phyloP scores from a whole-genome alignment of 139 green algal species.

The Tetraselmis striata region DNA sequence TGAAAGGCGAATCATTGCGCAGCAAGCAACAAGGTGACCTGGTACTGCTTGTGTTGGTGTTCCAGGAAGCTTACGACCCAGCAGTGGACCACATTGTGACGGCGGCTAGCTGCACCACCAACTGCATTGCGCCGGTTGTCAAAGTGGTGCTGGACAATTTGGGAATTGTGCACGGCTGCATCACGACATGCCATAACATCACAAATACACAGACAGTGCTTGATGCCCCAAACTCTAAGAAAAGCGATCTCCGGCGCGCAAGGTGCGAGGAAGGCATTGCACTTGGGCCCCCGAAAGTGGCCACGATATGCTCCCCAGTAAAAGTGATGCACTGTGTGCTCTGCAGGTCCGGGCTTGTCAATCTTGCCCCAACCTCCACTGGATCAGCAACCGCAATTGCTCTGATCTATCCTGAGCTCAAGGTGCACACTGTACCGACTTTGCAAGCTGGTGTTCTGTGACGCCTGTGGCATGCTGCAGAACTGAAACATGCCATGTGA shows the following conservation, averaged over 20 bases:
- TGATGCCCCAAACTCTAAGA: slow-evolving; percentile 79
- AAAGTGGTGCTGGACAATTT: slow-evolving; percentile 75
- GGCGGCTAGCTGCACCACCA: slow-evolving; percentile 83
- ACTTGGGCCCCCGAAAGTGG: too few relatives aligned
- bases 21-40: too few relatives aligned
- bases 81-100: slow-evolving; percentile 70
- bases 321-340: too few relatives aligned
- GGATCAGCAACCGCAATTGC: slow-evolving; percentile 78
- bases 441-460: too few relatives aligned
- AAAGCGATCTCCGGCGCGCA: slow-evolving; percentile 68
- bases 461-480: too few relatives aligned
- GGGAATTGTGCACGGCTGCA: slow-evolving; percentile 72
- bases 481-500: too few relatives aligned
- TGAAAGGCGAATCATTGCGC: slow-evolving; percentile 1
- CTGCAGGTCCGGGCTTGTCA: slow-evolving; percentile 61
- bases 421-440: too few relatives aligned
- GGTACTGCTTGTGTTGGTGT: too few relatives aligned
- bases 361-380: slow-evolving; percentile 78
- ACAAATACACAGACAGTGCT: slow-evolving; percentile 75
- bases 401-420: slow-evolving; percentile 84
- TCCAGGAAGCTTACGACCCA: slow-evolving; percentile 57
- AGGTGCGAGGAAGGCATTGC: slow-evolving; percentile 23
- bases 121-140: slow-evolving; percentile 80
- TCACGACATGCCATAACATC: slow-evolving; percentile 86
- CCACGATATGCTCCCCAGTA: too few relatives aligned